Evolutionary conservation across 768 basidiomycete species (phyloP).

Genomic region (Termitomyces sp.): DNA sequence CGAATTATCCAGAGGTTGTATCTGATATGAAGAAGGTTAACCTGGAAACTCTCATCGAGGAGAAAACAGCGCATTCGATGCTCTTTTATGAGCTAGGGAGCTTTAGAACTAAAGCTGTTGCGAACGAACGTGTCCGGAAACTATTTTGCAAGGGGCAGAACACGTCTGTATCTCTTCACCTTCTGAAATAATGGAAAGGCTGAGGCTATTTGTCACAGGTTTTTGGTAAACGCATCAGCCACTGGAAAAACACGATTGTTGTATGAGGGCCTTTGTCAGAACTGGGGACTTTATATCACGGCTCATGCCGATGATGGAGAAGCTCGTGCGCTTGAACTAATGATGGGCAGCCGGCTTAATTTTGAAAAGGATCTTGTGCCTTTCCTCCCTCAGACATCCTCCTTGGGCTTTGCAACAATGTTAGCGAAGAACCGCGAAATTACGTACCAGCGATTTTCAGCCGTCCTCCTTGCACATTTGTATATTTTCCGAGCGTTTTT

Average conservation of each 20-base stretch:
- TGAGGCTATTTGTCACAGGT: background rate
- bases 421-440: no score
- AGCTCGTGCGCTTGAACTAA: background rate
- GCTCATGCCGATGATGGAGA: background rate
- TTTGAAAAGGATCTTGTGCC: no score
- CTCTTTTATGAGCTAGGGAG: background rate
- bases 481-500: no score
- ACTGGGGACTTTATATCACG: background rate
- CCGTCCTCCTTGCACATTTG: no score
- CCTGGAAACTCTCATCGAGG: background rate
- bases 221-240: conserved; percentile 1
- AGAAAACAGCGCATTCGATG: background rate
- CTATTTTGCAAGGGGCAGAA: background rate
- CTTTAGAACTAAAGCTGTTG: background rate
- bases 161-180: background rate
- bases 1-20: background rate
- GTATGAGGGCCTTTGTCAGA: background rate
- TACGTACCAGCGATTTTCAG: no score
- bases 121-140: background rate
- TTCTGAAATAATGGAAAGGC: no score
- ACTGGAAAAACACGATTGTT: background rate
- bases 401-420: no score
- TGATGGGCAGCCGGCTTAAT: background rate
- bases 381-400: no score
- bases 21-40: background rate